A percentile compares a stretch with the other conserved stretches of the same genome.
phyloP scores from a whole-genome alignment of 208 protist species.

The Trypanosoma brucei region DNA sequence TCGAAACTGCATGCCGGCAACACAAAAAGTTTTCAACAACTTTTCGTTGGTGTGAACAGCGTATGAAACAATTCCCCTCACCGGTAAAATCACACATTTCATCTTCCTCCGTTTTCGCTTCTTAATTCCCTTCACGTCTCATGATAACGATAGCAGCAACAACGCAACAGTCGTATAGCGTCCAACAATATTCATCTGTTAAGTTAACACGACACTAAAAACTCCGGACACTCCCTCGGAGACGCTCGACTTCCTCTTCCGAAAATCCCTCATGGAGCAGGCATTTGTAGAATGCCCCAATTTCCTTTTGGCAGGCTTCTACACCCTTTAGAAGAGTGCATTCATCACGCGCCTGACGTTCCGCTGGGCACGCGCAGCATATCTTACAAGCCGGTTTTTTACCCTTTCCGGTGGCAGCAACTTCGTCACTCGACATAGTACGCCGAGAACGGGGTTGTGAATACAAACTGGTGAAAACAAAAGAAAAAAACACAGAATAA shows the following conservation, averaged over 20 bases:
- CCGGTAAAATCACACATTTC: too few relatives aligned
- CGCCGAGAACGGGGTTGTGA: neutral
- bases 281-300: constrained; percentile 71
- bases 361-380: constrained; percentile 78
- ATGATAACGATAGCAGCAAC: neutral
- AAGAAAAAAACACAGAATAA: neutral
- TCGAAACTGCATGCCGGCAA: too few relatives aligned
- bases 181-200: too few relatives aligned
- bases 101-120: neutral
- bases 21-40: too few relatives aligned
- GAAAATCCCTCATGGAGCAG: constrained; percentile 72
- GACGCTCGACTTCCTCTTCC: constrained; percentile 46
- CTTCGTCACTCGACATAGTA: constrained; percentile 2
- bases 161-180: too few relatives aligned
- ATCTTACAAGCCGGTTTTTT: constrained; percentile 73
- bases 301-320: constrained; percentile 56
- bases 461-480: neutral
- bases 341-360: constrained; percentile 69
- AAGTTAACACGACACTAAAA: constrained; percentile 21
- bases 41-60: too few relatives aligned
- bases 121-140: neutral
- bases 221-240: constrained; percentile 39
- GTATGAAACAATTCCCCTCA: too few relatives aligned
- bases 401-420: neutral
- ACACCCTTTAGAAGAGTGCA: constrained; percentile 65